These are phyloP conservation scores for Trichoderma atroviride DNA, from an alignment of 2,329 filamentous ascomycete species.

Conservation along the genomic window DNA sequence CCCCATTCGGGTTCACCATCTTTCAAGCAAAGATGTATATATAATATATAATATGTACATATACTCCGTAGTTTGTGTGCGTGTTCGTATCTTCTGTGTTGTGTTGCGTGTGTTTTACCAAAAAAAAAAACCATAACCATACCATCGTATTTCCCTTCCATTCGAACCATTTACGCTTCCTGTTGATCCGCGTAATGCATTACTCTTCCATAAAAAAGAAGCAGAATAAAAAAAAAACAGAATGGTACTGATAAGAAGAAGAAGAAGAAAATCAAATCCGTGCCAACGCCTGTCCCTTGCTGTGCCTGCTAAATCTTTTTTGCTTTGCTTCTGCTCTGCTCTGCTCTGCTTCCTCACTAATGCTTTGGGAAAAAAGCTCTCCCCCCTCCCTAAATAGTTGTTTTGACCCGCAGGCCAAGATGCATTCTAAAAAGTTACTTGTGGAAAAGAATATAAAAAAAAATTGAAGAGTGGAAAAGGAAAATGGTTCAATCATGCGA, in stretches of 20 bases:
- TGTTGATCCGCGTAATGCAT: conserved; percentile 20
- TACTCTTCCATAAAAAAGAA: neutral
- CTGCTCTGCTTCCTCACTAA: neutral
- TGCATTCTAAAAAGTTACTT: conserved; percentile 12
- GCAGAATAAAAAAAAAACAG: neutral
- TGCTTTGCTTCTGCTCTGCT: conserved; percentile 8
- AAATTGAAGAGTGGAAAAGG: neutral
- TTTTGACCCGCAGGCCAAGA: neutral
- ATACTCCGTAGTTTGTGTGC: conserved; percentile 3
- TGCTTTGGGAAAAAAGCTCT: neutral
- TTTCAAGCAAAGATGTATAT: conserved; percentile 4
- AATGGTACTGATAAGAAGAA: neutral
- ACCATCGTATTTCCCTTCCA: conserved; percentile 16
- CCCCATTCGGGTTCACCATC: neutral
- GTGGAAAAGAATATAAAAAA: neutral
- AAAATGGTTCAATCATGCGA: conserved; percentile 26
- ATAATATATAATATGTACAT: neutral
- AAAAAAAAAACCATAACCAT: neutral
- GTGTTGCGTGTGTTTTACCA: neutral
- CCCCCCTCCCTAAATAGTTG: too few species aligned
- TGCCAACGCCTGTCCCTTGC: conserved; percentile 15
- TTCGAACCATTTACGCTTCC: conserved; percentile 21
- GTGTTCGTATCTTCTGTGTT: neutral
- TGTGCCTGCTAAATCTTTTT: conserved; percentile 16
- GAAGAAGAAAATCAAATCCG: neutral